A percentile compares a stretch with the other conserved stretches of the same genome.
Evolutionary conservation across 2,329 filamentous ascomycete genomes (phyloP).

Genomic region (Dactylella cylindrospora): DNA sequence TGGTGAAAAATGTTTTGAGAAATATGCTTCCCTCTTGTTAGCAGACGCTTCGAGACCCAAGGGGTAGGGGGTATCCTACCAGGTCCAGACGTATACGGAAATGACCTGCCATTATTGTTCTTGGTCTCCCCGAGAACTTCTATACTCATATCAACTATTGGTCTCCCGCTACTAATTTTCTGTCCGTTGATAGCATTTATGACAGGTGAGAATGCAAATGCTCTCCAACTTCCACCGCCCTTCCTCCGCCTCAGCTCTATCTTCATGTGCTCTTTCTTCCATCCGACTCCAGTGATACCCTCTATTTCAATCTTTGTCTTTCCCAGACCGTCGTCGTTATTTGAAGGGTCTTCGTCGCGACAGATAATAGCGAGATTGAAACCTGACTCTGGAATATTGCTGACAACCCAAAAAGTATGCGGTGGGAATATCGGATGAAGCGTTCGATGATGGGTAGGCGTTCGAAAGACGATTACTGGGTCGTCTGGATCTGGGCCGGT

Average conservation of each 20-base stretch:
- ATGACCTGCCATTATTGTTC: slow-evolving; percentile 23
- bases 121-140: slow-evolving; percentile 38
- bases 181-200: slow-evolving; percentile 40
- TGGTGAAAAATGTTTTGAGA: slow-evolving; percentile 41
- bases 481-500: slow-evolving; percentile 36
- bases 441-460: slow-evolving; percentile 37
- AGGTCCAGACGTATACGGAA: slow-evolving; percentile 38
- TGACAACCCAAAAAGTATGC: slow-evolving; percentile 39
- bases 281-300: slow-evolving; percentile 20
- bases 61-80: slow-evolving; percentile 1
- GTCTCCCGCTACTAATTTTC: slow-evolving; percentile 37
- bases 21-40: slow-evolving; percentile 20
- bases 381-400: slow-evolving; percentile 37
- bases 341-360: slow-evolving; percentile 36
- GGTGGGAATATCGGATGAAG: slow-evolving; percentile 34
- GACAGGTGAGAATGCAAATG: slow-evolving; percentile 33
- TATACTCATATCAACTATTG: slow-evolving; percentile 35
- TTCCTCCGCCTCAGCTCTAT: slow-evolving; percentile 35
- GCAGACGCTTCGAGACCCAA: background rate
- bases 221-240: slow-evolving; percentile 37
- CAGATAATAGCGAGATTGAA: slow-evolving; percentile 34
- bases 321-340: slow-evolving; percentile 33
- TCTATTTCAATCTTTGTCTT: slow-evolving; percentile 40
- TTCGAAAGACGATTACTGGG: slow-evolving; percentile 39
- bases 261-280: slow-evolving; percentile 42